phyloP scores from a whole-genome alignment of 306 rosid species.

The Prunus campanulata region DNA sequence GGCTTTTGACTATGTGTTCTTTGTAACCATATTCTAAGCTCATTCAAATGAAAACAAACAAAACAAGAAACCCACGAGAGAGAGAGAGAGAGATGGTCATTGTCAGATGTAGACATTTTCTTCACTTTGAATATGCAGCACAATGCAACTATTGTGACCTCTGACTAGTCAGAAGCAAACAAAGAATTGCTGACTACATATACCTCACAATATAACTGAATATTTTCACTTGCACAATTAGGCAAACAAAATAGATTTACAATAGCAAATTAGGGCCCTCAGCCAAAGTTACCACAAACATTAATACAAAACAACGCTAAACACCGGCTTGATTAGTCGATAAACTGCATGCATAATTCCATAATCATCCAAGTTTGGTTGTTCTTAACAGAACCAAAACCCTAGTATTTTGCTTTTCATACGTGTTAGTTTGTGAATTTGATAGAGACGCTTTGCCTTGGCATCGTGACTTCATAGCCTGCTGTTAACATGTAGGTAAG shows the following conservation, averaged over 20 bases:
- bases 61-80: neutral
- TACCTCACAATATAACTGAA: constrained; percentile 11
- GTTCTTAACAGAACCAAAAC: neutral
- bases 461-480: too few relatives aligned
- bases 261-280: too few relatives aligned
- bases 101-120: constrained; percentile 20
- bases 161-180: constrained; percentile 35
- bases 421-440: neutral
- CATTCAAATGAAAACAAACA: neutral
- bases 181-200: constrained; percentile 22
- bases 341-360: neutral
- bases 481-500: too few relatives aligned
- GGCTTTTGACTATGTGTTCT: neutral
- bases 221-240: constrained; percentile 1
- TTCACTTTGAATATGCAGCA: constrained; percentile 22
- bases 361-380: neutral
- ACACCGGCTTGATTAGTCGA: constrained; percentile 1
- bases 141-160: constrained; percentile 36
- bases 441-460: too few relatives aligned
- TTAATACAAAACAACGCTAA: neutral
- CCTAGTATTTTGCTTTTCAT: neutral
- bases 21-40: neutral
- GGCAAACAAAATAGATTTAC: neutral
- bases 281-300: neutral
- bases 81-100: neutral